Evolutionary conservation across 1,284 basidiomycete species (phyloP).

Genomic region (Apiotrichum akiyoshidainum): DNA sequence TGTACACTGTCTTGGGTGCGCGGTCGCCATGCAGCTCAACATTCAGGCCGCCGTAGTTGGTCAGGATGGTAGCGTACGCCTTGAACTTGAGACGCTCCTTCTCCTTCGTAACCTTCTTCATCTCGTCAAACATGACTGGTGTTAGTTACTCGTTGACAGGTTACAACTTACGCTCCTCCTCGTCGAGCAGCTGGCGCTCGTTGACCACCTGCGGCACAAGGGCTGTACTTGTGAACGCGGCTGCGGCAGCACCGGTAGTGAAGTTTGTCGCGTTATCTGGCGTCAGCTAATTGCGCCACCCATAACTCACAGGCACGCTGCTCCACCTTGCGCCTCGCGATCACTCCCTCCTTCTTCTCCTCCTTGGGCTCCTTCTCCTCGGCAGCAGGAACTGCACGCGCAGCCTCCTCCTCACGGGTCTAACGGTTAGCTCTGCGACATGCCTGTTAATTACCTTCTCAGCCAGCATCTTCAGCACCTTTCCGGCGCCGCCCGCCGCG

Average conservation of each 20-base stretch:
- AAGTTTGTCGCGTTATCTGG: conserved; percentile 87
- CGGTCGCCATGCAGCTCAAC: conserved; percentile 72
- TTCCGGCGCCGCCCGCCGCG: conserved; percentile 50
- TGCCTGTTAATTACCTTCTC: conserved; percentile 40
- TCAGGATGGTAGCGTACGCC: conserved; percentile 85
- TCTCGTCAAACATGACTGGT: conserved; percentile 82
- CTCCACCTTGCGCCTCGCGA: conserved; percentile 42
- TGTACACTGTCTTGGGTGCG: conserved; percentile 97
- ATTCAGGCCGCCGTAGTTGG: conserved; percentile 84
- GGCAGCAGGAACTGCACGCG: neutral
- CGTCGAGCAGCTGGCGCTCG: conserved; percentile 84
- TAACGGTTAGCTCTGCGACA: conserved; percentile 2
- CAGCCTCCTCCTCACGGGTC: conserved; percentile 34
- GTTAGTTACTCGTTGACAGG: neutral
- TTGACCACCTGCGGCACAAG: conserved; percentile 73
- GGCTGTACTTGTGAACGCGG: conserved; percentile 88
- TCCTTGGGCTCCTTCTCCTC: conserved; percentile 16
- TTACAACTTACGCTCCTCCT: conserved; percentile 58
- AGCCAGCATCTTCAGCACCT: conserved; percentile 51
- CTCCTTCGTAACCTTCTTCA: conserved; percentile 78
- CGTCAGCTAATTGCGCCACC: neutral
- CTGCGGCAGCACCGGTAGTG: conserved; percentile 84
- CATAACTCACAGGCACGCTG: conserved; percentile 38
- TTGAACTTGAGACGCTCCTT: conserved; percentile 84
- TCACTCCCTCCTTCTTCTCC: conserved; percentile 43